Percentiles rank a stretch among this genome's conserved stretches.
phyloP scores from a whole-genome alignment of 1,284 basidiomycete genomes.

The Heterobasidion occidentale region DNA sequence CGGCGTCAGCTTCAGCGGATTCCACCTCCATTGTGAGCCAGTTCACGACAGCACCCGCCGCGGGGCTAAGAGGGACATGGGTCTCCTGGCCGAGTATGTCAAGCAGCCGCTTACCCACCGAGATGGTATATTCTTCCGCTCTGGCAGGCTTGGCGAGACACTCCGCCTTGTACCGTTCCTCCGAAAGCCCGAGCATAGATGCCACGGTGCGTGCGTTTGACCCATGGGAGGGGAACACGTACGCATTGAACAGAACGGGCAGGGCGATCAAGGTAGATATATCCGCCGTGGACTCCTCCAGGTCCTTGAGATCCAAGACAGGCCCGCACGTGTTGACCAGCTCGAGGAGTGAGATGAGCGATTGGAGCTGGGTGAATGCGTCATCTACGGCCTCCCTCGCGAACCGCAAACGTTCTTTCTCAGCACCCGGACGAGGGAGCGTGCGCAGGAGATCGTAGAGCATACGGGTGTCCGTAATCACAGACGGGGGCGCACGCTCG shows the following conservation, averaged over 20 bases:
- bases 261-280: conserved; percentile 65
- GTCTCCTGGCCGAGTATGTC: conserved; percentile 18
- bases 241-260: conserved; percentile 49
- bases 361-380: conserved; percentile 55
- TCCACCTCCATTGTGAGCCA: conserved; percentile 10
- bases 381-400: conserved; percentile 73
- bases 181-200: conserved; percentile 46
- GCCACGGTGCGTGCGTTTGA: conserved; percentile 34
- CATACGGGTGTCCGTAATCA: conserved; percentile 49
- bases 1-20: neutral
- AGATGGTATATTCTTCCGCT: conserved; percentile 61
- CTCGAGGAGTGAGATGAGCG: conserved; percentile 51
- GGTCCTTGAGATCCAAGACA: conserved; percentile 24
- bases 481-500: conserved; percentile 25
- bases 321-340: conserved; percentile 24
- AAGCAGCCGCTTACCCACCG: conserved; percentile 49
- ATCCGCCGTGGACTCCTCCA: conserved; percentile 42
- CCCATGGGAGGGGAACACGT: conserved; percentile 17
- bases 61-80: conserved; percentile 1
- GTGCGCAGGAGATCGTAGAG: conserved; percentile 49
- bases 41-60: conserved; percentile 5
- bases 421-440: conserved; percentile 52
- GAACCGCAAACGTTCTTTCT: conserved; percentile 36
- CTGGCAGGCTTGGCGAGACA: conserved; percentile 67
- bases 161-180: conserved; percentile 54